These are phyloP conservation scores for Ganoderma lucidum DNA, from an alignment of 1,284 basidiomycete genomes.

Conservation along the genomic window DNA sequence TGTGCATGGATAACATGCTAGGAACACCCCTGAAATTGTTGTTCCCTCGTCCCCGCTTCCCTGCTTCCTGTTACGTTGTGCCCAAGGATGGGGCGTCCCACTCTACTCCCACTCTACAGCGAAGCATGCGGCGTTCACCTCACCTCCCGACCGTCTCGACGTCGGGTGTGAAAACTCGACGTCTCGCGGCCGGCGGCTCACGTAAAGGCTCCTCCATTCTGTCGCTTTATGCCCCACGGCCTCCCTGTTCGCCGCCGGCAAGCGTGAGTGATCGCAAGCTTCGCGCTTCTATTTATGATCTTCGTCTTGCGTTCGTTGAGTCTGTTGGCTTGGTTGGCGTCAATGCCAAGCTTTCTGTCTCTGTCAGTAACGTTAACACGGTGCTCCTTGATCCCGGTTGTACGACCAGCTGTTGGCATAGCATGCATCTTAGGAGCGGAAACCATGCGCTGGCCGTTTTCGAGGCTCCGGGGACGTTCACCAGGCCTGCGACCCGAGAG, in stretches of 20 bases:
- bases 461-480: background rate
- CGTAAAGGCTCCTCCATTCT: constrained; percentile 7
- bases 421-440: no score
- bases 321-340: background rate
- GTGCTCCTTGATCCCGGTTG: background rate
- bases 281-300: background rate
- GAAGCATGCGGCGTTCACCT: constrained; percentile 13
- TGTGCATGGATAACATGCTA: background rate
- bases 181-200: background rate
- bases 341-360: background rate
- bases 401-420: no score
- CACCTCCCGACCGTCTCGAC: constrained; percentile 13
- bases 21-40: background rate
- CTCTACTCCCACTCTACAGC: background rate
- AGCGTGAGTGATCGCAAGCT: no score
- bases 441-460: no score
- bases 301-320: background rate
- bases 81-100: background rate
- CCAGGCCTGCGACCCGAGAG: background rate
- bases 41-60: background rate
- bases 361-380: background rate
- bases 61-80: background rate
- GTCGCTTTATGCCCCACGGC: background rate
- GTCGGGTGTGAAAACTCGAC: background rate
- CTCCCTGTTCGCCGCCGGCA: background rate